A percentile compares a stretch with the other conserved stretches of the same genome.
Evolutionary conservation across 352 stramenopile genomes (phyloP).

Genomic region (Globisporangium orthogonon): DNA sequence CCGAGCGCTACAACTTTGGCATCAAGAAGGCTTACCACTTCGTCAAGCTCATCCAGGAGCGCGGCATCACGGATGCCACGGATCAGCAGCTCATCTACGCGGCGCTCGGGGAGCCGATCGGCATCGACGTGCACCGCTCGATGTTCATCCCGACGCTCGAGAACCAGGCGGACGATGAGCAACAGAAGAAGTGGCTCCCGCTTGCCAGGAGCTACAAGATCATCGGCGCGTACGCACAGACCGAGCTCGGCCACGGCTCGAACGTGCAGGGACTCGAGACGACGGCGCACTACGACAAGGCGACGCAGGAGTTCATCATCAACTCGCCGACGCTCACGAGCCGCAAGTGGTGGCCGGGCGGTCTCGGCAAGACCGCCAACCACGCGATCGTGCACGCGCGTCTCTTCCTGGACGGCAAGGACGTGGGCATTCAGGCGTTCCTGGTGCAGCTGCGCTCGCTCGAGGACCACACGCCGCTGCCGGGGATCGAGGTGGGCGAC

Average conservation of each 20-base stretch:
- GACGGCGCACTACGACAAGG: constrained; percentile 87
- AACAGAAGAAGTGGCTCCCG: constrained; percentile 61
- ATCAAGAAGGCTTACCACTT: constrained; percentile 36
- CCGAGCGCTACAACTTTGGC: constrained; percentile 23
- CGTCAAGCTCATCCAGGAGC: constrained; percentile 26
- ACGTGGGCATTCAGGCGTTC: constrained; percentile 53
- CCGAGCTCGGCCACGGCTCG: constrained; percentile 92
- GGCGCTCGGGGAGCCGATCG: constrained; percentile 34
- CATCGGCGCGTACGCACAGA: constrained; percentile 93
- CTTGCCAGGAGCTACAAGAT: constrained; percentile 64
- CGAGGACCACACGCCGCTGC: constrained; percentile 48
- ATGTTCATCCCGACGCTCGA: constrained; percentile 68
- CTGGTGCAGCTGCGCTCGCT: constrained; percentile 77
- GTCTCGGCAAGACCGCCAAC: constrained; percentile 86
- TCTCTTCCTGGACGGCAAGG: constrained; percentile 32
- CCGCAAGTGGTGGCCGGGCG: constrained; percentile 95
- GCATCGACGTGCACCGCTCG: constrained; percentile 51
- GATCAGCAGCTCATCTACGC: constrained; percentile 34
- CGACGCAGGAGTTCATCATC: constrained; percentile 84
- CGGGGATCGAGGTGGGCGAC: constrained; percentile 87
- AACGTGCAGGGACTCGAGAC: constrained; percentile 91
- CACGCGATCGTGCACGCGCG: constrained; percentile 91
- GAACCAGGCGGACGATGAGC: constrained; percentile 59
- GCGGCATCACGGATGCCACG: constrained; percentile 19
- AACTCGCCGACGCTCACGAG: constrained; percentile 92